phyloP scores from a whole-genome alignment of 192 early-diverging fungal species.

The Endogone sp. region DNA sequence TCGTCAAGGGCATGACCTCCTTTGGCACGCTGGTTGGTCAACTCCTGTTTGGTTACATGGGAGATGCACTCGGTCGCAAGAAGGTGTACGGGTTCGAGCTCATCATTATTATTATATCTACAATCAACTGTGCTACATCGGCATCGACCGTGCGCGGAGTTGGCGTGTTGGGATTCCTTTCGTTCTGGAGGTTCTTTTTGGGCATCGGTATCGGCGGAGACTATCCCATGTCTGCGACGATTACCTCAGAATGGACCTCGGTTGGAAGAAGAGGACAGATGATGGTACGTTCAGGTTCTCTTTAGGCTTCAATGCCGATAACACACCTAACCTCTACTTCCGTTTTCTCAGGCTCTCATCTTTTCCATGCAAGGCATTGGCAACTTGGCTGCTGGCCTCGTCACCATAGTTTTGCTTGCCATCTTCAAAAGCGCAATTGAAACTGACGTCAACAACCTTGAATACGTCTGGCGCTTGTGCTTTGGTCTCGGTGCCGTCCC shows the following conservation, averaged over 20 bases:
- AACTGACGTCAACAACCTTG: constrained; percentile 61
- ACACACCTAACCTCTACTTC: too few relatives aligned
- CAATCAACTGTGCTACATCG: constrained; percentile 75
- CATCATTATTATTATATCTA: constrained; percentile 86
- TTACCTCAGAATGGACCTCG: constrained; percentile 89
- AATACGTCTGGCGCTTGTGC: constrained; percentile 90
- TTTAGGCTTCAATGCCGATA: too few relatives aligned
- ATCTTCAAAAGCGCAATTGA: constrained; percentile 69
- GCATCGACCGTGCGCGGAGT: constrained; percentile 62
- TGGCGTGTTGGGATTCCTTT: constrained; percentile 68
- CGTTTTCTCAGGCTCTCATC: too few relatives aligned
- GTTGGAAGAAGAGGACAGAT: constrained; percentile 76
- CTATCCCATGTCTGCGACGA: constrained; percentile 88
- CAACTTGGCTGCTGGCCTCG: constrained; percentile 75
- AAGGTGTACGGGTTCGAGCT: constrained; percentile 86
- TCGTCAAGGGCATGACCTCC: constrained; percentile 77
- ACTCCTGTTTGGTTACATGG: constrained; percentile 76
- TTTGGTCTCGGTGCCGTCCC: constrained; percentile 84
- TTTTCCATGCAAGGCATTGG: constrained; percentile 94
- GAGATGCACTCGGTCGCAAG: constrained; percentile 84
- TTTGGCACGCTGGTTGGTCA: constrained; percentile 89
- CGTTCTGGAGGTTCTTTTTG: constrained; percentile 88
- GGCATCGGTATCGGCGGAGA: constrained; percentile 95
- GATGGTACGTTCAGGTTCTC: constrained; percentile 61
- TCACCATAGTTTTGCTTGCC: constrained; percentile 70